Evolutionary conservation across 2,329 filamentous ascomycete species (phyloP).

Genomic region (Sclerotiophoma versabilis): DNA sequence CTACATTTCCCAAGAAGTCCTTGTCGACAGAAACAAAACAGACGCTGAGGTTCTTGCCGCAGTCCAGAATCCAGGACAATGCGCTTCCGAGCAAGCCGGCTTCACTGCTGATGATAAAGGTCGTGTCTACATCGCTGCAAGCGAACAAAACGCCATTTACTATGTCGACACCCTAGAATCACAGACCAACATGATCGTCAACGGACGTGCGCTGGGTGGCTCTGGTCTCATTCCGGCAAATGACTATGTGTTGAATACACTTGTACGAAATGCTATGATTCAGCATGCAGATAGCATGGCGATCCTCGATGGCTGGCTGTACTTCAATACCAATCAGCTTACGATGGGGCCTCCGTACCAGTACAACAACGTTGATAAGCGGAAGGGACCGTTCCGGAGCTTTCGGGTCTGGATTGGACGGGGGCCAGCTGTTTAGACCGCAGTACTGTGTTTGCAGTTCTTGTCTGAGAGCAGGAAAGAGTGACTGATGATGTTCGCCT

Average conservation of each 20-base stretch:
- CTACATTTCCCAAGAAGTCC: constrained; percentile 47
- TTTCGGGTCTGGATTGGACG: constrained; percentile 48
- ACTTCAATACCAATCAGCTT: constrained; percentile 54
- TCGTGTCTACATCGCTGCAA: constrained; percentile 51
- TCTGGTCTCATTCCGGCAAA: constrained; percentile 41
- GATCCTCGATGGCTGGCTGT: constrained; percentile 52
- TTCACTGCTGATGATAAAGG: constrained; percentile 54
- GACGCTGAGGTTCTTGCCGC: constrained; percentile 48
- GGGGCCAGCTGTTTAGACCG: constrained; percentile 45
- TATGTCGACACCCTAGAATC: constrained; percentile 51
- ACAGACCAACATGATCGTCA: constrained; percentile 45
- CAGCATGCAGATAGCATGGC: constrained; percentile 54
- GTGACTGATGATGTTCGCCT: too few relatives aligned
- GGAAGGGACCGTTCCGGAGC: constrained; percentile 48
- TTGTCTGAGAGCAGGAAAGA: too few relatives aligned
- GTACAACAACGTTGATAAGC: constrained; percentile 50
- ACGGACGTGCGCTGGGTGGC: constrained; percentile 44
- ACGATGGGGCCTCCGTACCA: constrained; percentile 46
- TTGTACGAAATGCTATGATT: constrained; percentile 51
- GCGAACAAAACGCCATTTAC: constrained; percentile 55
- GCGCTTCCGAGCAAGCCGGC: constrained; percentile 52
- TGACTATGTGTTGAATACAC: constrained; percentile 51
- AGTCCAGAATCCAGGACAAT: constrained; percentile 51
- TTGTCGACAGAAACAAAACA: constrained; percentile 42
- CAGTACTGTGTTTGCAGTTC: too few relatives aligned